Percentiles rank a stretch among this genome's conserved stretches.
These are phyloP conservation scores for Aphanocladium album DNA, from an alignment of 2,329 filamentous ascomycete genomes.

Conservation along the genomic window DNA sequence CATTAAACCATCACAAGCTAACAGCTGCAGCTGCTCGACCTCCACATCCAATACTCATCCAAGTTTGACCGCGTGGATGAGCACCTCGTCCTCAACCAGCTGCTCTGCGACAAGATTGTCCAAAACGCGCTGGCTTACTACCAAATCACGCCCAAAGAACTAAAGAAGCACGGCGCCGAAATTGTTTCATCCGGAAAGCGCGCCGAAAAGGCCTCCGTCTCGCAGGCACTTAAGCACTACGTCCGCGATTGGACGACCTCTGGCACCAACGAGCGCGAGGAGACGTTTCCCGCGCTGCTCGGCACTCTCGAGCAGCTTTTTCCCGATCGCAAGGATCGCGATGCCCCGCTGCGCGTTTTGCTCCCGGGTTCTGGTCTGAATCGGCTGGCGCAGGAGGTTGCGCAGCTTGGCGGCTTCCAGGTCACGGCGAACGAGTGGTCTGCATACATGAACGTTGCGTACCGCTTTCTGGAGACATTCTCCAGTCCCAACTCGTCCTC, in stretches of 20 bases:
- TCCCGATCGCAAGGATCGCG: conserved; percentile 18
- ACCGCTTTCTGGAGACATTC: conserved; percentile 41
- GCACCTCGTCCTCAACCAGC: conserved; percentile 40
- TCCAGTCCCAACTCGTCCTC: conserved; percentile 20
- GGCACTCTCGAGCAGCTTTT: conserved; percentile 28
- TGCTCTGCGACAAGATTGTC: conserved; percentile 42
- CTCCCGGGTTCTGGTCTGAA: conserved; percentile 51
- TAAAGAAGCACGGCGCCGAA: conserved; percentile 37
- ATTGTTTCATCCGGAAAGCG: conserved; percentile 31
- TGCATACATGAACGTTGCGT: conserved; percentile 51
- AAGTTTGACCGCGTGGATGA: conserved; percentile 42
- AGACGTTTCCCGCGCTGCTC: conserved; percentile 36
- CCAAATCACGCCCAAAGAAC: conserved; percentile 36
- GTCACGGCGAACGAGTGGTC: conserved; percentile 55
- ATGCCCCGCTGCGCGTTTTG: conserved; percentile 32
- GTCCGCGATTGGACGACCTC: conserved; percentile 52
- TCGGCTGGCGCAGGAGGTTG: conserved; percentile 47
- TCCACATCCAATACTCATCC: conserved; percentile 51
- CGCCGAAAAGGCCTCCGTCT: conserved; percentile 43
- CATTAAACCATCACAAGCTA: not conserved
- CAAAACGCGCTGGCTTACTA: conserved; percentile 42
- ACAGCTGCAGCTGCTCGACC: conserved; percentile 42
- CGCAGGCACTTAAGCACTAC: conserved; percentile 52
- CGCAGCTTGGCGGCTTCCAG: conserved; percentile 41
- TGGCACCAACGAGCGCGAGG: conserved; percentile 41